Evolutionary conservation across 306 rosid species (phyloP).

Genomic region (Prunus dulcis): DNA sequence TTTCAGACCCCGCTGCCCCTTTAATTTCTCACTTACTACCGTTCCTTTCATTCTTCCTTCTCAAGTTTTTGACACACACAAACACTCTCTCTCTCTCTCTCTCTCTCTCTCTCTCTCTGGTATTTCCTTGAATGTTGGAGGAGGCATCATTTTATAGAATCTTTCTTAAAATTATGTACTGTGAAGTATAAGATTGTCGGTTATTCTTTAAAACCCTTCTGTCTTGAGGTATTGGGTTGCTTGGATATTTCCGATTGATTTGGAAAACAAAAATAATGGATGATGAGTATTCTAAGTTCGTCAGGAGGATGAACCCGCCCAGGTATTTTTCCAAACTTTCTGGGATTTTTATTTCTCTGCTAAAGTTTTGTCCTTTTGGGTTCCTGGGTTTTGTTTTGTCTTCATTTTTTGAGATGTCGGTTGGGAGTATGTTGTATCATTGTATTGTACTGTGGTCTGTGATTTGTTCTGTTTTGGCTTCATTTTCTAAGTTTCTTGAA

Average conservation of each 20-base stretch:
- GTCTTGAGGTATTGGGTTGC: neutral
- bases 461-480: neutral
- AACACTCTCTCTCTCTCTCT: neutral
- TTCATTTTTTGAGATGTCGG: neutral
- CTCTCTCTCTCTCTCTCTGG: neutral
- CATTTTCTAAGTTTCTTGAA: neutral
- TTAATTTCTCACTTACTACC: neutral
- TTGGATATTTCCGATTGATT: neutral
- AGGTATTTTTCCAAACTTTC: slow-evolving; percentile 26
- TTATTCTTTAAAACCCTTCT: slow-evolving; percentile 2
- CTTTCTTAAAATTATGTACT: neutral
- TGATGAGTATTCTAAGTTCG: slow-evolving; percentile 55
- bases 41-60: neutral
- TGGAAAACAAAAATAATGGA: slow-evolving; percentile 27
- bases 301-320: slow-evolving; percentile 67
- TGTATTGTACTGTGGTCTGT: neutral
- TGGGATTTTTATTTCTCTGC: neutral
- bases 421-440: neutral
- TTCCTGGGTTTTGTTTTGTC: slow-evolving; percentile 2
- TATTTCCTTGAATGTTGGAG: slow-evolving; percentile 33
- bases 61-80: neutral
- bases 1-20: neutral
- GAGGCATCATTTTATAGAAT: slow-evolving; percentile 16
- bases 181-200: neutral
- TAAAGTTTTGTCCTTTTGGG: neutral